Evolutionary conservation across 129 eudicot species (phyloP), one percentile per base, ranked within the genome.

Genomic region (Helianthus tuberosus): DNA sequence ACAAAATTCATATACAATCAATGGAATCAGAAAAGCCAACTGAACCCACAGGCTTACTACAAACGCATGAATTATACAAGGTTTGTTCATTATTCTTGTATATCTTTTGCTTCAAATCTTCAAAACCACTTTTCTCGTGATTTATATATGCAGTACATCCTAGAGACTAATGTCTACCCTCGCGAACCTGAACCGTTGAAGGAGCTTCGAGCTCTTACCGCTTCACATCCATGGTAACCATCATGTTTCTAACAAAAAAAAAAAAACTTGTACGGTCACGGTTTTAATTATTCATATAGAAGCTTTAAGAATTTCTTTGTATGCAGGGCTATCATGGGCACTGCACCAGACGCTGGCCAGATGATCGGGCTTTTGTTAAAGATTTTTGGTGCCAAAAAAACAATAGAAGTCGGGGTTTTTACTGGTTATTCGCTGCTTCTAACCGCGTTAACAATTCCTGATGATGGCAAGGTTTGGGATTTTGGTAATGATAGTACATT

Each of bases 101-200:
- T 3, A 32, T 1, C 15, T 16, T 62, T 43, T 47, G 0, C 1
- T 11, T 25, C 32, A n/a, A 44, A 49, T 8, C 38, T 58, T 13
- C 15, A 32, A 48, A 74, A 16, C 38, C 43, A 2, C 8, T 20
- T 10, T 29, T 59, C 13, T 12, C 11, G 66, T 50, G 13, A 0
- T 43, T n/a, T n/a, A n/a, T 17, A 9, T 25, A 12, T 68, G 76
- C 58, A 89, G 88, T 89, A 89, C 68, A 50, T 85, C 38, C 39
- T 85, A 12, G 82, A 81, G 69, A 82, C 81, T 11, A 87, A 78
- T 52, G 96, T 89, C n/a, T 87, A 87, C 60, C 92, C 96, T 5
- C 84, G 88, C 3, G 96, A 87, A 74, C 78, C 87, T 4, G 82
- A 78, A 57, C 74, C 76, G 6, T 86, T 87, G 66, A 90, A 80